A percentile compares a stretch with the other conserved stretches of the same genome.
These are phyloP conservation scores for Sporisorium scitamineum DNA, from an alignment of 1,284 basidiomycete genomes.

Conservation along the genomic window DNA sequence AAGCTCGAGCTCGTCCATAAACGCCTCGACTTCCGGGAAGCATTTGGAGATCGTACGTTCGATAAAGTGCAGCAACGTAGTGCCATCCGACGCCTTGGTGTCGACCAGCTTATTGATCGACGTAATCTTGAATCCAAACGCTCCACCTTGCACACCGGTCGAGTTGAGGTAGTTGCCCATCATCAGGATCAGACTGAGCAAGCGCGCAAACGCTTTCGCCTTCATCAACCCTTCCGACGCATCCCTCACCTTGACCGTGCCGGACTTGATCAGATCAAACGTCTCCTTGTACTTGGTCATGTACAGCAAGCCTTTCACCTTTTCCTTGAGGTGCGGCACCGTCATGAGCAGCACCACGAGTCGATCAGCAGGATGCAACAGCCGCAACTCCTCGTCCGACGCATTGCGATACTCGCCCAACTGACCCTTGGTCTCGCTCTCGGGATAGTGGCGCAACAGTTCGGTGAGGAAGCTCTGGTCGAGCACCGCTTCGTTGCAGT, in stretches of 20 bases:
- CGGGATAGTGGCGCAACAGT: slow-evolving; percentile 67
- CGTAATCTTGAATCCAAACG: slow-evolving; percentile 95
- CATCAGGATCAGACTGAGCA: slow-evolving; percentile 77
- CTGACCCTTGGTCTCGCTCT: slow-evolving; percentile 68
- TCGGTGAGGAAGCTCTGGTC: slow-evolving; percentile 68
- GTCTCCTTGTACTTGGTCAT: slow-evolving; percentile 67
- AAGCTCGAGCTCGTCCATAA: slow-evolving; percentile 87
- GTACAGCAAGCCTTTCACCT: slow-evolving; percentile 95
- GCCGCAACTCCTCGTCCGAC: slow-evolving; percentile 85
- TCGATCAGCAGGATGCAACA: slow-evolving; percentile 91
- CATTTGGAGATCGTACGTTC: slow-evolving; percentile 88
- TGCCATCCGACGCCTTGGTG: slow-evolving; percentile 86
- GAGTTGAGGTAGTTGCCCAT: slow-evolving; percentile 99
- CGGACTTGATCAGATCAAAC: slow-evolving; percentile 56
- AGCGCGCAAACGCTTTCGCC: slow-evolving; percentile 60
- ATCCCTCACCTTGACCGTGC: slow-evolving; percentile 56
- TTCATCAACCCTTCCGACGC: slow-evolving; percentile 64
- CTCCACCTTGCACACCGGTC: slow-evolving; percentile 94
- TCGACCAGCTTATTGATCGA: slow-evolving; percentile 99
- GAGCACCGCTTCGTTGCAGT: slow-evolving; percentile 66
- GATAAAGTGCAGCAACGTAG: slow-evolving; percentile 93
- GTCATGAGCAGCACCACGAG: slow-evolving; percentile 97
- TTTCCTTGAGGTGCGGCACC: slow-evolving; percentile 88
- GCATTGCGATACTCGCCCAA: slow-evolving; percentile 79
- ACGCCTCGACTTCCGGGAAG: slow-evolving; percentile 87